A percentile compares a stretch with the other conserved stretches of the same genome.
These are phyloP conservation scores for Tylopilus rubrobrunneus DNA, from an alignment of 768 basidiomycete genomes.

Conservation along the genomic window DNA sequence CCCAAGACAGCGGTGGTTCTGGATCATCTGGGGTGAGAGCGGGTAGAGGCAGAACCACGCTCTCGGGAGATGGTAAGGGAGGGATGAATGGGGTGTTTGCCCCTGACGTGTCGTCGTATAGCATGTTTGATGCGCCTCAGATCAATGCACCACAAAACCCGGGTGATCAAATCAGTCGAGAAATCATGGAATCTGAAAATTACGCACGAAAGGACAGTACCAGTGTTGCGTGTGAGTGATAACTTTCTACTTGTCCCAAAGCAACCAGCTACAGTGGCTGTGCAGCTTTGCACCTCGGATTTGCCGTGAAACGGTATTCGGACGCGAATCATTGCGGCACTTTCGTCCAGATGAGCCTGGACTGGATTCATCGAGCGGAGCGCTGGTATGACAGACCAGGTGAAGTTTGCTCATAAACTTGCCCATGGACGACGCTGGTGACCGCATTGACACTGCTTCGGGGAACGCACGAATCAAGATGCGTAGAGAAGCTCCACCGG, in stretches of 20 bases:
- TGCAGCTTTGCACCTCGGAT: too few relatives aligned
- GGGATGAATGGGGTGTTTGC: constrained; percentile 37
- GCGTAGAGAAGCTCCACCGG: too few relatives aligned
- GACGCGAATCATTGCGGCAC: too few relatives aligned
- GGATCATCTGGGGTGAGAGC: constrained; percentile 29
- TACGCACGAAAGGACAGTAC: constrained; percentile 15
- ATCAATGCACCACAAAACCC: constrained; percentile 23
- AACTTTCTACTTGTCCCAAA: not conserved
- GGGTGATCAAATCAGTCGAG: constrained; percentile 6
- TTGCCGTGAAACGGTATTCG: too few relatives aligned
- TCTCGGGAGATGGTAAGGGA: constrained; percentile 36
- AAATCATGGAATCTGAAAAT: not conserved
- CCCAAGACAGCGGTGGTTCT: constrained; percentile 34
- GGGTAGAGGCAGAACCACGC: constrained; percentile 32
- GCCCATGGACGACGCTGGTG: too few relatives aligned
- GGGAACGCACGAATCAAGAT: too few relatives aligned
- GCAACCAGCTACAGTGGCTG: too few relatives aligned
- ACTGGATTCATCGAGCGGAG: too few relatives aligned
- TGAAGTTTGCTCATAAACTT: too few relatives aligned
- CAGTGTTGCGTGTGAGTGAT: not conserved
- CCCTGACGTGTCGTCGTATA: constrained; percentile 29
- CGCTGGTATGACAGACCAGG: too few relatives aligned
- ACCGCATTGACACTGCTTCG: too few relatives aligned
- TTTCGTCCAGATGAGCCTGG: too few relatives aligned
- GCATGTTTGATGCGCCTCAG: constrained; percentile 19